Evolutionary conservation across 2,329 filamentous ascomycete genomes (phyloP).

Genomic region (Sphaerulina vaccinii): DNA sequence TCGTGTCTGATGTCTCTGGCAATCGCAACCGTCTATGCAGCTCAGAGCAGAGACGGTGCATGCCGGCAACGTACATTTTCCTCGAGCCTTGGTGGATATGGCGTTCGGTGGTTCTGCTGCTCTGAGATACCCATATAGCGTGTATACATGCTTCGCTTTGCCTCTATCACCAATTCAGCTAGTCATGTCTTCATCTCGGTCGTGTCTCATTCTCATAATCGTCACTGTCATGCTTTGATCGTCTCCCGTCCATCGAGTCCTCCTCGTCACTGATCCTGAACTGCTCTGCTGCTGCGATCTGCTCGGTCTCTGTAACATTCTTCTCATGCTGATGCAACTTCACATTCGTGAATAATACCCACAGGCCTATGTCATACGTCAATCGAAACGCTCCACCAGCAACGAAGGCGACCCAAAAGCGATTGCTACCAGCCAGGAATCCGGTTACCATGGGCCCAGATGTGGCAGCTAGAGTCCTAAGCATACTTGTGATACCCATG

Average conservation of each 20-base stretch:
- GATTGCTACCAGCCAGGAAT: constrained; percentile 51
- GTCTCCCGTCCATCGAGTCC: not conserved
- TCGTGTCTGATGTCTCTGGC: too few relatives aligned
- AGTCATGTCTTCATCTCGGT: not conserved
- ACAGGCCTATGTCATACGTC: constrained; percentile 59
- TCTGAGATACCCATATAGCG: constrained; percentile 9
- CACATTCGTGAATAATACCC: constrained; percentile 60
- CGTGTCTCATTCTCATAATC: constrained; percentile 1
- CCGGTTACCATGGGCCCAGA: constrained; percentile 57
- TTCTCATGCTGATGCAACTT: constrained; percentile 41
- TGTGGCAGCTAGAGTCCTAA: constrained; percentile 60
- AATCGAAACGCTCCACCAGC: constrained; percentile 55
- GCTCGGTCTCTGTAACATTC: not conserved
- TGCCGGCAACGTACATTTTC: too few relatives aligned
- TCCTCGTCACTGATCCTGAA: constrained; percentile 12
- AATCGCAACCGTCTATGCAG: too few relatives aligned
- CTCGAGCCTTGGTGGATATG: too few relatives aligned
- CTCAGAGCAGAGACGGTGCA: too few relatives aligned
- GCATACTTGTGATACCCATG: constrained; percentile 65
- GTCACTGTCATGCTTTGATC: constrained; percentile 5
- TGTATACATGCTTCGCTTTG: not conserved
- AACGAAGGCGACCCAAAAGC: constrained; percentile 64
- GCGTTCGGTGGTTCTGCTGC: not conserved
- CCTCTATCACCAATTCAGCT: not conserved
- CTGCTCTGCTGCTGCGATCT: constrained; percentile 1